Conservation (phyloP, 805 yeast genomes). For the Pichia eremophila region DNA sequence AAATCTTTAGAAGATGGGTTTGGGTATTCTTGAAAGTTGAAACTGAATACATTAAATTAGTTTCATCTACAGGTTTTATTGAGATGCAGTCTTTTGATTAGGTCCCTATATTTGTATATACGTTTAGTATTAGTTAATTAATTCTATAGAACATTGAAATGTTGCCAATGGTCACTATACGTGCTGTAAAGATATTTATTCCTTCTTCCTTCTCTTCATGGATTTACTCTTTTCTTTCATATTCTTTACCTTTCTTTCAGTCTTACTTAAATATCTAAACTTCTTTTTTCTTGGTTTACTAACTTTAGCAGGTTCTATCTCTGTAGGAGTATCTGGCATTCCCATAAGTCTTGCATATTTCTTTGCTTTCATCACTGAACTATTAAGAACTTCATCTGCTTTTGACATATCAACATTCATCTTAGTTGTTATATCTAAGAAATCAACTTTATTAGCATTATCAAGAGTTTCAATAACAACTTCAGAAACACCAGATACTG, state of each 20-base stretch:
- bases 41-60: conserved; percentile 44
- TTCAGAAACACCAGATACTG: conserved; percentile 37
- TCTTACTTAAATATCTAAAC: conserved; percentile 78
- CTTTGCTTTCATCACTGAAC: conserved; percentile 70
- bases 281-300: conserved; percentile 53
- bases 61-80: conserved; percentile 9
- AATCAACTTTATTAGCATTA: conserved; percentile 31
- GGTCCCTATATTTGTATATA: too few species aligned
- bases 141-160: too few species aligned
- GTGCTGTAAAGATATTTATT: conserved; percentile 1
- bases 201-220: conserved; percentile 18
- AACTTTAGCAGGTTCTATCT: conserved; percentile 15
- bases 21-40: conserved; percentile 88
- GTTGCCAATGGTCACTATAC: too few species aligned
- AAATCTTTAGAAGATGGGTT: conserved; percentile 73
- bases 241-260: conserved; percentile 56
- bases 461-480: conserved; percentile 52
- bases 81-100: conserved; percentile 16
- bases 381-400: conserved; percentile 60
- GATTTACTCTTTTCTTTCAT: conserved; percentile 32
- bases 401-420: conserved; percentile 65
- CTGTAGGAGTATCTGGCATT: conserved; percentile 32
- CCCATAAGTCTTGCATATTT: conserved; percentile 69
- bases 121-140: too few species aligned
- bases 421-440: conserved; percentile 39